Conservation (phyloP, 1,284 basidiomycete species). For the Ustilago tritici region DNA sequence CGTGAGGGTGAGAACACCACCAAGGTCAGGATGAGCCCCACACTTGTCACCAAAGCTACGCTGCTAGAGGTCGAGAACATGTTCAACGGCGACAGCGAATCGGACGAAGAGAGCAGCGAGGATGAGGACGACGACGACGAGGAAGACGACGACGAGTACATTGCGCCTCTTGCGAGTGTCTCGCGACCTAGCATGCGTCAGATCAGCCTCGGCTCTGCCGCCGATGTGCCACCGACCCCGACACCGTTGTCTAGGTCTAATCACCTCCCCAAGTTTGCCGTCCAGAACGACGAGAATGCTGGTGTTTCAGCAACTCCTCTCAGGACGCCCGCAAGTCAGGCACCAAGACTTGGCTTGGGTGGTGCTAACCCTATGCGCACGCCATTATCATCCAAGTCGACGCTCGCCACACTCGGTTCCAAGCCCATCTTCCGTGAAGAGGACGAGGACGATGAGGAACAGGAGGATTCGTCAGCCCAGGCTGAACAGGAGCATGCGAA, state of each 20-base stretch:
- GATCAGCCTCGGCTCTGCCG: conserved; percentile 32
- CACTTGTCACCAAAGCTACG: conserved; percentile 63
- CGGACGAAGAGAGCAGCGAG: conserved; percentile 43
- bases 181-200: conserved; percentile 20
- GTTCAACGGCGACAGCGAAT: conserved; percentile 64
- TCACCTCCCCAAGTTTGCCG: conserved; percentile 15
- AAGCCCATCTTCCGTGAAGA: conserved; percentile 47
- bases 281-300: conserved; percentile 54
- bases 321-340: conserved; percentile 27
- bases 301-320: conserved; percentile 44
- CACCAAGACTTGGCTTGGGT: conserved; percentile 22
- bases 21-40: conserved; percentile 50
- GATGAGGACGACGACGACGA: conserved; percentile 49
- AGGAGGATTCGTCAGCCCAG: conserved; percentile 5
- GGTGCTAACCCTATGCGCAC: conserved; percentile 52
- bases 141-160: conserved; percentile 39
- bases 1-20: conserved; percentile 41
- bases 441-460: conserved; percentile 52
- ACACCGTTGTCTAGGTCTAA: conserved; percentile 43
- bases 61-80: conserved; percentile 63
- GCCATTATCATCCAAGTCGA: conserved; percentile 30
- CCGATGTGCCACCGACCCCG: conserved; percentile 51
- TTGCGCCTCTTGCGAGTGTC: conserved; percentile 33
- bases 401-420: conserved; percentile 22
- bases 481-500: conserved; percentile 5